Conservation (phyloP, 1,139 yeast species). For the Geotrichum aggregatum region DNA sequence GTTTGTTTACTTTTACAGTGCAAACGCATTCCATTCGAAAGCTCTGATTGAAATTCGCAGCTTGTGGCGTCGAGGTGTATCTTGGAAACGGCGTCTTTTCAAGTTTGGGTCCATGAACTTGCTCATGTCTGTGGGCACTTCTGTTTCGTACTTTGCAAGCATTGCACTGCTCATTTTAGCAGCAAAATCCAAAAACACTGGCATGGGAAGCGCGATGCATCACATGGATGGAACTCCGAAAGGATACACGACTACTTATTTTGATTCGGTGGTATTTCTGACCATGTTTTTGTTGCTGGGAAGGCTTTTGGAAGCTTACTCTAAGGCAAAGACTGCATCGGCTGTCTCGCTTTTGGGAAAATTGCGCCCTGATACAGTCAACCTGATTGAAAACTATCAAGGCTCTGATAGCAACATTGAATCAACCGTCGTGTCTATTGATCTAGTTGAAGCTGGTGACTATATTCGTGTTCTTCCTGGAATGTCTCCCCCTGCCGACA, state of each 20-base stretch:
- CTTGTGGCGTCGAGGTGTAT: slow-evolving; percentile 54
- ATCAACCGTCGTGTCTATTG: slow-evolving; percentile 39
- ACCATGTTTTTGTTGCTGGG: slow-evolving; percentile 70
- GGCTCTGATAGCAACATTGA: slow-evolving; percentile 21
- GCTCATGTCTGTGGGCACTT: slow-evolving; percentile 66
- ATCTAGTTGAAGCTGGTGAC: slow-evolving; percentile 62
- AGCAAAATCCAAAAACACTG: slow-evolving; percentile 34
- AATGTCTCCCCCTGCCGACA: slow-evolving; percentile 69
- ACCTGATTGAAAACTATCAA: slow-evolving; percentile 43
- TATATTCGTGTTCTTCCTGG: slow-evolving; percentile 57
- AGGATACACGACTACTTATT: slow-evolving; percentile 62
- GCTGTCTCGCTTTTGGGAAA: slow-evolving; percentile 54
- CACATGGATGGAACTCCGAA: slow-evolving; percentile 24
- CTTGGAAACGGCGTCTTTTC: slow-evolving; percentile 55
- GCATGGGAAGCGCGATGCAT: slow-evolving; percentile 23
- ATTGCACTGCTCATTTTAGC: slow-evolving; percentile 53
- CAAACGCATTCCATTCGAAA: slow-evolving; percentile 65
- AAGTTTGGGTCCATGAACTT: slow-evolving; percentile 76
- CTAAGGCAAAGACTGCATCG: slow-evolving; percentile 63
- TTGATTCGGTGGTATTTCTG: slow-evolving; percentile 73
- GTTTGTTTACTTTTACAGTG: slow-evolving; percentile 71
- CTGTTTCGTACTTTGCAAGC: slow-evolving; percentile 67
- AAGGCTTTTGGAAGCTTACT: slow-evolving; percentile 59
- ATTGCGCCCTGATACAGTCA: slow-evolving; percentile 51
- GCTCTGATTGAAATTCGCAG: slow-evolving; percentile 57